A percentile compares a stretch with the other conserved stretches of the same genome.
Evolutionary conservation across 2,329 filamentous ascomycete species (phyloP).

Genomic region (Pyrenophora tritici-repentis): DNA sequence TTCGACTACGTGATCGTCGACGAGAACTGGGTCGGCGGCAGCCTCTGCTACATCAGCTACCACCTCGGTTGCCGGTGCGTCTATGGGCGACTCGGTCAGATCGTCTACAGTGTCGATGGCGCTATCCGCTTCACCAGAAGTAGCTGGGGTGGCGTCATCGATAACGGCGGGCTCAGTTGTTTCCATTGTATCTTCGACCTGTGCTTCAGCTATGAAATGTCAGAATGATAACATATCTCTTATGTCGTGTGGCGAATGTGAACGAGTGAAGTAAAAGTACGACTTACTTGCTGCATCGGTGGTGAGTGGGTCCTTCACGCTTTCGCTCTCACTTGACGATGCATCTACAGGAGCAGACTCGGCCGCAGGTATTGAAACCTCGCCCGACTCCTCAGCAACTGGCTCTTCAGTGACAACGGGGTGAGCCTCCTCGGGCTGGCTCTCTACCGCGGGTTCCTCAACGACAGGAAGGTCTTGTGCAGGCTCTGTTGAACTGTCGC

Average conservation of each 20-base stretch:
- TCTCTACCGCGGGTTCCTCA: background rate
- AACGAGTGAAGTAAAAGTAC: background rate
- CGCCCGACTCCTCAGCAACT: background rate
- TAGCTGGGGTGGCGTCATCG: background rate
- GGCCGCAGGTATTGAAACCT: background rate
- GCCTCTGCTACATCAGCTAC: background rate
- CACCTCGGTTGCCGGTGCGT: background rate
- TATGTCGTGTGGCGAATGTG: background rate
- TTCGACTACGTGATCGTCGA: background rate
- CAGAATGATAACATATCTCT: background rate
- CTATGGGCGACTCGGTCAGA: background rate
- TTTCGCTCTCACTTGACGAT: slow-evolving; percentile 4
- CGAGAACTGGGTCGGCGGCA: background rate
- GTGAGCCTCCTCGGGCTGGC: too few species aligned
- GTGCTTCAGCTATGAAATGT: slow-evolving; percentile 1
- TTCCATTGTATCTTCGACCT: background rate
- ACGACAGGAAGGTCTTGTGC: background rate
- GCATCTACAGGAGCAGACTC: background rate
- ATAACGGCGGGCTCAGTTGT: background rate
- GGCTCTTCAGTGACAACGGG: background rate
- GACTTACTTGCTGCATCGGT: slow-evolving; percentile 4
- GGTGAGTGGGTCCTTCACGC: background rate
- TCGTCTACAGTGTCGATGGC: background rate
- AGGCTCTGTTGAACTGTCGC: background rate
- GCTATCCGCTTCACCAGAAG: background rate